phyloP scores from a whole-genome alignment of 108 stramenopile species.

The Cyclostephanos invisitatus region DNA sequence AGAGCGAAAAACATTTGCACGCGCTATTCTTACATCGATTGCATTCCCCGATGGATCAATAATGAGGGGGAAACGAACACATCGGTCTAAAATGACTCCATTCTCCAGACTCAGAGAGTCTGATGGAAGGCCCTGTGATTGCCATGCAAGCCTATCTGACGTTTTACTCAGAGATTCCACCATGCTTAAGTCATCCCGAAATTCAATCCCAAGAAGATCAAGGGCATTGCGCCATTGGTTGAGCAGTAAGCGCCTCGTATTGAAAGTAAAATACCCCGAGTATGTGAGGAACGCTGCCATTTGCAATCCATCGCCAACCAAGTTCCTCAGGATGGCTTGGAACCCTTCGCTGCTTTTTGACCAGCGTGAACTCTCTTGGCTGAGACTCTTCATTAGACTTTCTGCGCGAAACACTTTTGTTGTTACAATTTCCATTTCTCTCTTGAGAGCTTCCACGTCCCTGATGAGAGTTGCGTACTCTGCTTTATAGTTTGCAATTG shows the following conservation, averaged over 20 bases:
- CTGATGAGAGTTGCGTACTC: conserved; percentile 96
- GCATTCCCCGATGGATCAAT: conserved; percentile 99
- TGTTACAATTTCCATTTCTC: conserved; percentile 93
- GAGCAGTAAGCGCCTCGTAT: conserved; percentile 68
- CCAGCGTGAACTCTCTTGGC: conserved; percentile 97
- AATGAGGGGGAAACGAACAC: conserved; percentile 92
- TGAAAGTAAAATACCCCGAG: conserved; percentile 91
- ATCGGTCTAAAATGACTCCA: conserved; percentile 91
- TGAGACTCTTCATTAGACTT: conserved; percentile 88
- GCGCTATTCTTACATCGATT: conserved; percentile 39
- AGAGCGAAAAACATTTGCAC: neutral
- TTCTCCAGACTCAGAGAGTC: conserved; percentile 96
- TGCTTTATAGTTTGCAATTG: conserved; percentile 92
- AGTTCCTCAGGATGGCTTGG: conserved; percentile 72
- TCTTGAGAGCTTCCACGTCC: conserved; percentile 94
- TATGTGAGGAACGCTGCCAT: conserved; percentile 96
- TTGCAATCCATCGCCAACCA: conserved; percentile 93
- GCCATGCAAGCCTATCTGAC: conserved; percentile 88
- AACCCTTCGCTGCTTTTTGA: conserved; percentile 86
- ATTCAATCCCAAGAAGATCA: conserved; percentile 85
- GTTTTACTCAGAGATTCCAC: conserved; percentile 91
- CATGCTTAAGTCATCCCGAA: conserved; percentile 81
- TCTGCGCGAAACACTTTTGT: conserved; percentile 92
- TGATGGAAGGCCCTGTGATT: conserved; percentile 86
- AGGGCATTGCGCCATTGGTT: conserved; percentile 77